Conservation (phyloP, 805 yeast genomes). For the Starmerella bombicola region DNA sequence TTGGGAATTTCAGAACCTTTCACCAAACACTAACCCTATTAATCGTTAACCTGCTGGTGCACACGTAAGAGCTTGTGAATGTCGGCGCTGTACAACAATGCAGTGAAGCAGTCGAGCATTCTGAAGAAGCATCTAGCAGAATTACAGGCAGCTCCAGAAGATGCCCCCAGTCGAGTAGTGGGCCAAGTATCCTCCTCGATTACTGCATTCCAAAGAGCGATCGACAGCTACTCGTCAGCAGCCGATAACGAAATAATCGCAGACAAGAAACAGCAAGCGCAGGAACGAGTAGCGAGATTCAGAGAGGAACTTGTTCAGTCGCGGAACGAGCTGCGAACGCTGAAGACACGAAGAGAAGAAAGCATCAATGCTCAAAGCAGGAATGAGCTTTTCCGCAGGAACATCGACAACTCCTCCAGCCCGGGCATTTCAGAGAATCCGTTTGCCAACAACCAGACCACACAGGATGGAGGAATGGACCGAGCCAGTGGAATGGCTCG, state of each 20-base stretch:
- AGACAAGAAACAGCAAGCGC: slow-evolving; percentile 44
- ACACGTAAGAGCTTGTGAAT: too few species aligned
- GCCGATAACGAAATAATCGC: slow-evolving; percentile 46
- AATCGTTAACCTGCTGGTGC: too few species aligned
- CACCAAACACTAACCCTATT: too few species aligned
- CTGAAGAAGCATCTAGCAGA: slow-evolving; percentile 54
- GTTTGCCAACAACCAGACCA: slow-evolving; percentile 10
- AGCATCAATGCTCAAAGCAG: slow-evolving; percentile 36
- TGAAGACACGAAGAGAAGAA: slow-evolving; percentile 46
- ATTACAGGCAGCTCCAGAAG: slow-evolving; percentile 45
- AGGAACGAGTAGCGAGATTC: slow-evolving; percentile 50
- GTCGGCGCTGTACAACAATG: slow-evolving; percentile 87
- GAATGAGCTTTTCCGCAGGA: slow-evolving; percentile 41
- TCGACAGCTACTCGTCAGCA: slow-evolving; percentile 52
- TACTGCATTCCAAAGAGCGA: slow-evolving; percentile 59
- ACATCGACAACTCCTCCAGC: not conserved
- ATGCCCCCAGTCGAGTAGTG: slow-evolving; percentile 63
- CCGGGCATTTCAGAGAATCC: slow-evolving; percentile 26
- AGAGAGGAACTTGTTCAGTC: slow-evolving; percentile 34
- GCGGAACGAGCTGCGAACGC: slow-evolving; percentile 39
- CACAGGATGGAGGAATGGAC: slow-evolving; percentile 16
- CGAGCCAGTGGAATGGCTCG: slow-evolving; percentile 54
- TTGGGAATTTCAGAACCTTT: too few species aligned
- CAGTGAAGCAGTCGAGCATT: slow-evolving; percentile 68
- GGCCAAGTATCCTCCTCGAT: slow-evolving; percentile 69